A percentile compares a stretch with the other conserved stretches of the same genome.
Evolutionary conservation across 768 basidiomycete species (phyloP).

Genomic region (Phanerochaete sordida): DNA sequence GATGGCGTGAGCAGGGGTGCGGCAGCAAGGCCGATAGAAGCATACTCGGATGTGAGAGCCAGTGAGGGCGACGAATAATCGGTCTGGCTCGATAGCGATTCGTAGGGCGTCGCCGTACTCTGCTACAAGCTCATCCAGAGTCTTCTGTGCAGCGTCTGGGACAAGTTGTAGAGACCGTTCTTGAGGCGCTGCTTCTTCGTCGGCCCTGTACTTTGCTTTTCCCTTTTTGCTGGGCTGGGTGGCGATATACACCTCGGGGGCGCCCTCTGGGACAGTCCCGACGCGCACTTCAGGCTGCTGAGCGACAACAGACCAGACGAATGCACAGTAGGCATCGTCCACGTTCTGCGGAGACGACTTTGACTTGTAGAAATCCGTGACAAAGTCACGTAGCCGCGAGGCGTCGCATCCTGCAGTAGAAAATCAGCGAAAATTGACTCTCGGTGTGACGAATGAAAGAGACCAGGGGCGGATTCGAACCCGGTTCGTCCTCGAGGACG

Average conservation of each 20-base stretch:
- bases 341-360: conserved; percentile 47
- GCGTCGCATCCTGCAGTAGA: conserved; percentile 60
- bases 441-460: conserved; percentile 4
- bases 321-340: conserved; percentile 75
- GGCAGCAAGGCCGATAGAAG: conserved; percentile 4
- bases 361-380: conserved; percentile 57
- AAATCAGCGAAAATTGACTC: background rate
- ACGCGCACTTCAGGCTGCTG: conserved; percentile 73
- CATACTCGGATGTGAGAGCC: conserved; percentile 82
- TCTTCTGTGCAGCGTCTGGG: conserved; percentile 48
- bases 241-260: conserved; percentile 73
- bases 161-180: conserved; percentile 38
- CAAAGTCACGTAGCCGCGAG: conserved; percentile 67
- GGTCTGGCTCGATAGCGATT: conserved; percentile 72
- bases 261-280: conserved; percentile 62
- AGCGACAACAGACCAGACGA: conserved; percentile 78
- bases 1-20: background rate
- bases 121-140: conserved; percentile 53
- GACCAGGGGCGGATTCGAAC: conserved; percentile 25
- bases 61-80: conserved; percentile 74
- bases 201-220: conserved; percentile 52
- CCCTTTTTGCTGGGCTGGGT: conserved; percentile 60
- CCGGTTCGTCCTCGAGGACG: background rate
- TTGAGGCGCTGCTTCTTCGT: conserved; percentile 32
- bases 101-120: conserved; percentile 63